Base-by-base conservation (phyloP, 2,329 filamentous ascomycete species). In the Curvularia spicifera region DNA sequence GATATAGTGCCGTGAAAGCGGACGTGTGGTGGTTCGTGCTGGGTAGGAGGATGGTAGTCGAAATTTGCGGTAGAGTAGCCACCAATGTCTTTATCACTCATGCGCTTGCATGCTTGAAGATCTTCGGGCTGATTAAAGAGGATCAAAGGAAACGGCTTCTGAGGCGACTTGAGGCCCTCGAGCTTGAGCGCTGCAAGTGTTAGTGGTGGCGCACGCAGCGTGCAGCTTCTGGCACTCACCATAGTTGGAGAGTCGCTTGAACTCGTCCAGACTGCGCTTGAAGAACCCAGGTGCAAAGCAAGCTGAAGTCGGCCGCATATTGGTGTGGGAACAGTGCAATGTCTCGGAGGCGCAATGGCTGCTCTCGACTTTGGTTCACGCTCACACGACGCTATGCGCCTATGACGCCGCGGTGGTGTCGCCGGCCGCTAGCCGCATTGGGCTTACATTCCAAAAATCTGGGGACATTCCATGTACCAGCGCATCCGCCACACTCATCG, bases 1-100 rank as follows among this genome's bases (percentile, higher is more conserved):
- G 92, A 97, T 73, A 99, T 98, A 56, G 76, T 86, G 64, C 95
- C 95, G 78, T 93, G 87, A 80, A 98, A 99, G 60, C 89, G 86
- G 18, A 88, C 87, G 78, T 96, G 91, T 29, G 87, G 81, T 20
- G 85, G 85, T 45, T 84, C 80, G 3, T 76, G 78, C n/a, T 79
- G 68, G 12, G 72, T 69, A 39, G 66, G 69, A 10, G 74, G 79
- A 40, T 87, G 80, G 74, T 87, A 88, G 68, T 93, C 89, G 59
- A 98, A 82, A 44, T 85, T 80, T 42, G 87, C 89, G 18, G 85
- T 85, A 33, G 93, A 97, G 79, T 87, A 93, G 57, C 94, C 95
- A 61, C 94, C 94, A 24, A 96, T 91, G 70, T 94, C 89, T 56
- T 83, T 82, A 76, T 99, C 94, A 66, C 89, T 91, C 88, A 98